Evolutionary conservation across 306 rosid genomes (phyloP).

Genomic region (Cotoneaster glaucophyllus): DNA sequence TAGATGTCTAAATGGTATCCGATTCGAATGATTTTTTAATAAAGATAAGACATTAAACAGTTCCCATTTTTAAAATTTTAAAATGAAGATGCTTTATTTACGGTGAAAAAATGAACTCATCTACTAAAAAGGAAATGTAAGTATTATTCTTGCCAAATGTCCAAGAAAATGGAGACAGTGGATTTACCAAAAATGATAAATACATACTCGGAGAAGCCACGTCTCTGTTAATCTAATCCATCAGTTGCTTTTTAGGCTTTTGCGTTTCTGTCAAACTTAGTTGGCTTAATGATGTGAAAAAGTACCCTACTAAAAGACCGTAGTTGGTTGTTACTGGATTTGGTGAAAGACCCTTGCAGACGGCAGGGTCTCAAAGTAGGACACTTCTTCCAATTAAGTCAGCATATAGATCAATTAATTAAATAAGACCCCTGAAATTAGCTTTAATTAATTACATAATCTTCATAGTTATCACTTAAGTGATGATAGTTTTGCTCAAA

Average conservation of each 20-base stretch:
- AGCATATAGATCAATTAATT: neutral
- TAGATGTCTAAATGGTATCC: too few species aligned
- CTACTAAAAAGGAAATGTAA: too few species aligned
- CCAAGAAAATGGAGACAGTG: neutral
- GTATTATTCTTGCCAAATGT: neutral
- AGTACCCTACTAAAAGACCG: neutral
- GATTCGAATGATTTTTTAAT: too few species aligned
- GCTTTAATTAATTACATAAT: neutral
- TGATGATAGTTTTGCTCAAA: neutral
- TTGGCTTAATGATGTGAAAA: neutral
- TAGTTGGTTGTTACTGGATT: neutral
- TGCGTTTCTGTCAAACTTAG: neutral
- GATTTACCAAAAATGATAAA: neutral
- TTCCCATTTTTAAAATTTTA: too few species aligned
- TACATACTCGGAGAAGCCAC: neutral
- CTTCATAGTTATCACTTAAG: neutral
- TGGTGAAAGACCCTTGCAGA: conserved; percentile 6
- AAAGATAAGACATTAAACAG: too few species aligned
- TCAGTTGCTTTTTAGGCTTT: neutral
- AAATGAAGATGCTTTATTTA: too few species aligned
- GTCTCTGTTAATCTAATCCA: neutral
- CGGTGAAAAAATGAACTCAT: too few species aligned
- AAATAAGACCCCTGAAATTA: neutral
- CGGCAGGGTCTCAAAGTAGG: neutral
- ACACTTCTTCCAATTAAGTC: neutral